phyloP scores from a whole-genome alignment of 1,284 basidiomycete species.

The Cerrena zonata region DNA sequence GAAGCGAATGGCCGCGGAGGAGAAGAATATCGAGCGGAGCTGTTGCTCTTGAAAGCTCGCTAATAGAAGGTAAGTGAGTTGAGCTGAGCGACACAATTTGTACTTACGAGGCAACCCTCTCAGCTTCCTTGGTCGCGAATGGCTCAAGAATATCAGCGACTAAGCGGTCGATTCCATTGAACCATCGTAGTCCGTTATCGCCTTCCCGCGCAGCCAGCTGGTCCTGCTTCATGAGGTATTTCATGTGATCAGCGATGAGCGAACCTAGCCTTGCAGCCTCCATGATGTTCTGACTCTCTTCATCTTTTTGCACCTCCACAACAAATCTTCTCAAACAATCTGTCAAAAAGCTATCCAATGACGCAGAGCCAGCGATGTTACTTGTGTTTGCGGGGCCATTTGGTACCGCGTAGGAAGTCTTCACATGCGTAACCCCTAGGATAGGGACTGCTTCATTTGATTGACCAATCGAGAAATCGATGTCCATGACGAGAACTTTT shows the following conservation, averaged over 20 bases:
- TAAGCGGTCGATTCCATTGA: constrained; percentile 55
- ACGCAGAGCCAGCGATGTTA: constrained; percentile 43
- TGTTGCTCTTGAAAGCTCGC: constrained; percentile 30
- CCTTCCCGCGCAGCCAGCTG: constrained; percentile 52
- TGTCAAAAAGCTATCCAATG: constrained; percentile 58
- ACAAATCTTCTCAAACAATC: constrained; percentile 51
- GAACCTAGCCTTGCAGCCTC: constrained; percentile 44
- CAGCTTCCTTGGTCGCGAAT: constrained; percentile 50
- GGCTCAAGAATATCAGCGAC: constrained; percentile 39
- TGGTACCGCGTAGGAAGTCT: constrained; percentile 67
- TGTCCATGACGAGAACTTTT: constrained; percentile 70
- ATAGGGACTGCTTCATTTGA: constrained; percentile 30
- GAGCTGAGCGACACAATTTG: not conserved
- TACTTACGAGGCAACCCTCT: constrained; percentile 47
- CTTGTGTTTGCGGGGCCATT: constrained; percentile 36
- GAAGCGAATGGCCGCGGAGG: constrained; percentile 56
- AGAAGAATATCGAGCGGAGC: constrained; percentile 66
- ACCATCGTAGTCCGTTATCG: constrained; percentile 67
- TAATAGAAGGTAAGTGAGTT: constrained; percentile 20
- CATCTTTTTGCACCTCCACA: constrained; percentile 53
- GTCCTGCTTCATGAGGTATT: constrained; percentile 67
- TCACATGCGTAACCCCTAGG: constrained; percentile 49
- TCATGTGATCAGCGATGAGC: constrained; percentile 49
- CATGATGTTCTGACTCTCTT: constrained; percentile 43
- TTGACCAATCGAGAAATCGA: constrained; percentile 51